Conservation (phyloP, 108 stramenopile species). For the Cyclotella kingstonii region DNA sequence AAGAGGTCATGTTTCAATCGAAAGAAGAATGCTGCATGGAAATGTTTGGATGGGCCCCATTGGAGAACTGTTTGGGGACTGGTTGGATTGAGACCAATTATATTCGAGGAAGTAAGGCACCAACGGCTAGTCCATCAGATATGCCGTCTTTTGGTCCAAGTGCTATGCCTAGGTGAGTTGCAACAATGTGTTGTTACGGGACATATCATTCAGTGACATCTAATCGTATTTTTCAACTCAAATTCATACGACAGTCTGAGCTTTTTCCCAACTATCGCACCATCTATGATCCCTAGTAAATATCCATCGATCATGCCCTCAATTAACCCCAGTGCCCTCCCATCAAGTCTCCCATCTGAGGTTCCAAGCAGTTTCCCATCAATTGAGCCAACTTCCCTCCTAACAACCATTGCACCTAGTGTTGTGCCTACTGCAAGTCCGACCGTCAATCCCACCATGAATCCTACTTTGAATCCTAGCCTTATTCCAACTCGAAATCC, state of each 20-base stretch:
- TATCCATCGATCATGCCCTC: too few species aligned
- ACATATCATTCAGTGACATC: neutral
- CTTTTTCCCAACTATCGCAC: neutral
- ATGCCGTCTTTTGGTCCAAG: conserved; percentile 6
- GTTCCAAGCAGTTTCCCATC: neutral
- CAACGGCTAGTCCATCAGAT: conserved; percentile 7
- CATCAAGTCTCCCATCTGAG: too few species aligned
- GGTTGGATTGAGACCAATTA: conserved; percentile 24
- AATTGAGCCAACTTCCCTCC: neutral
- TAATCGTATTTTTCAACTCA: neutral
- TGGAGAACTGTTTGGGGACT: conserved; percentile 21
- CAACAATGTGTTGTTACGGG: neutral
- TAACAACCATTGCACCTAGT: conserved; percentile 2
- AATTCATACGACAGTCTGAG: neutral
- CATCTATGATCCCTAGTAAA: neutral
- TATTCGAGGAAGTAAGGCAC: conserved; percentile 9
- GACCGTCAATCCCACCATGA: neutral
- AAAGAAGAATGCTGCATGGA: conserved; percentile 22
- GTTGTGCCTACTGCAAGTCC: neutral
- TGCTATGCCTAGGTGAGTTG: neutral
- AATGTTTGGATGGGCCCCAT: conserved; percentile 25
- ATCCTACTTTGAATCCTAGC: neutral
- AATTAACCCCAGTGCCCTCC: neutral
- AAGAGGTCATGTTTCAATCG: conserved; percentile 10
- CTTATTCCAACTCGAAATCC: too few species aligned